Conservation (phyloP, 768 basidiomycete genomes). For the Coprinopsis cinerea region DNA sequence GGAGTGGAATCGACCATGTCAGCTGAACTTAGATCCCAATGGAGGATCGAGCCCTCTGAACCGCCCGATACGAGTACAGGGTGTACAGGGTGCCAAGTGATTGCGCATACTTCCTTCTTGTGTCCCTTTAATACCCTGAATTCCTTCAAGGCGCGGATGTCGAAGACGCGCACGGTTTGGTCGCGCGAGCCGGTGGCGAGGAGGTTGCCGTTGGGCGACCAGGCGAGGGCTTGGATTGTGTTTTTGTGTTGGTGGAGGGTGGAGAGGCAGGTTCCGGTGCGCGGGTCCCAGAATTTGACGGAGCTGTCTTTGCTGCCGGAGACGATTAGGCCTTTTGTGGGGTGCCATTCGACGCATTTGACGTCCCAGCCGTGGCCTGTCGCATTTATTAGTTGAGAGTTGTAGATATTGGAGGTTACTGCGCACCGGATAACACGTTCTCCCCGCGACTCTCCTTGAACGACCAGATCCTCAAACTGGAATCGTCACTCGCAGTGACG, state of each 20-base stretch:
- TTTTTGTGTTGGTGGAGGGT: constrained; percentile 98
- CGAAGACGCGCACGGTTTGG: constrained; percentile 92
- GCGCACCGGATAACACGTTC: constrained; percentile 72
- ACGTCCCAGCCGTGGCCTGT: constrained; percentile 99
- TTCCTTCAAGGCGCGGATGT: constrained; percentile 98
- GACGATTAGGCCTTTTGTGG: constrained; percentile 89
- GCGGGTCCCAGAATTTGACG: constrained; percentile 99
- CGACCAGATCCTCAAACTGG: constrained; percentile 90
- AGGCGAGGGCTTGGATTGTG: constrained; percentile 86
- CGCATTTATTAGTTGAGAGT: background rate
- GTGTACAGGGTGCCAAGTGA: constrained; percentile 95
- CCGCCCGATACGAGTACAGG: constrained; percentile 91
- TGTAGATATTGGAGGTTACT: background rate
- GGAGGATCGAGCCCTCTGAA: constrained; percentile 87
- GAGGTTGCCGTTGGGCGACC: constrained; percentile 93
- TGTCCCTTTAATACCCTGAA: constrained; percentile 89
- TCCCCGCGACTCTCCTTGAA: constrained; percentile 91
- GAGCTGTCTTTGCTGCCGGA: constrained; percentile 97
- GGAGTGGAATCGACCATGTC: constrained; percentile 7
- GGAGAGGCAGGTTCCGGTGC: constrained; percentile 84
- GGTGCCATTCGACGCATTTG: constrained; percentile 98
- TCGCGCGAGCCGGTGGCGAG: constrained; percentile 95
- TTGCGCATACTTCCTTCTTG: constrained; percentile 95
- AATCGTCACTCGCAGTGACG: constrained; percentile 94
- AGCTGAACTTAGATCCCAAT: constrained; percentile 77